Base-by-base conservation (phyloP, 352 stramenopile genomes). In the Pythium aphanidermatum region DNA sequence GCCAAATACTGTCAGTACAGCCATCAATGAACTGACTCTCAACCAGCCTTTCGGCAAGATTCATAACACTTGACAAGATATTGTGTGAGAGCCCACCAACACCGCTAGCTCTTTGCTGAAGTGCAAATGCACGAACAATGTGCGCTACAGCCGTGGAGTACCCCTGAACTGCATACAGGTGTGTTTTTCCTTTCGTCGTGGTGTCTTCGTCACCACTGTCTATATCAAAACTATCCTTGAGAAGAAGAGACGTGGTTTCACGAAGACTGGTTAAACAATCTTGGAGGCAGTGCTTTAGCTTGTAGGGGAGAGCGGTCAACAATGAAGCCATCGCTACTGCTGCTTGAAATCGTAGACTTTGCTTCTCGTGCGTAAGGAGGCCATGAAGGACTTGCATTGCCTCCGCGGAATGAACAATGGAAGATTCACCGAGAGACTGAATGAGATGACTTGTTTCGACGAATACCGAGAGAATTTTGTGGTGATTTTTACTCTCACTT, bases 1-100 rank as follows among this genome's bases (percentile, higher is more conserved):
- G 58, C 83, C 83, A 94, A 25, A 92, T 74, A 43, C 80, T 90
- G 50, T 94, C 83, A 3, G 65, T 59, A 46, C 74, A 90, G 19
- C 74, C 67, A 47, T 81, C 75, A 17, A 80, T 54, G 40, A 89
- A 92, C 46, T 94, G 83, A 34, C 74, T 90, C 33, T 83, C 75
- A 9, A 94, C 60, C 29, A 94, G 70, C 35, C 74, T 60, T 41
- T 86, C 74, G 1, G 82, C 83, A 14, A 88, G 68, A 24, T 57
- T 52, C 35, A 88, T 74, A 13, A 92, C 71, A 21, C 81, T 74
- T 7, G 74, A 65, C 30, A 88, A 69, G 31, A 78, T 58, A 12
- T 31, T 58, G 51, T 83, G 61, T 7, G 73, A 76, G 41, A 91
- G 29, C 0, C 60, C 59, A n/a, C 33, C 39, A 24, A 19, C 10